Conservation (phyloP, 106 monocot species). For the Xerophyta viscosa region DNA sequence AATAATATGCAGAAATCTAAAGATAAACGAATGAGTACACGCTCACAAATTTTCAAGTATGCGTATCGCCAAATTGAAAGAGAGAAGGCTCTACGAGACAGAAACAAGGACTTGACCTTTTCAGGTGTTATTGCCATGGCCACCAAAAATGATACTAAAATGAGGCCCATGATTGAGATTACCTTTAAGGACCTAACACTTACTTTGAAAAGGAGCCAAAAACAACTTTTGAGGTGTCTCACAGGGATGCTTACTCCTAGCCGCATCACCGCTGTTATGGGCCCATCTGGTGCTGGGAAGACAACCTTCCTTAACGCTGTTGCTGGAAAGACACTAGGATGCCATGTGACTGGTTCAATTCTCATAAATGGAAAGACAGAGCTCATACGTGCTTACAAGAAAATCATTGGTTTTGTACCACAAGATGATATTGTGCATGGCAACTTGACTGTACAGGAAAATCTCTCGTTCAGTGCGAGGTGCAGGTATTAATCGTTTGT, state of each 20-base stretch:
- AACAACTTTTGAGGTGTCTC: slow-evolving; percentile 67
- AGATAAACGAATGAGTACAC: slow-evolving; percentile 70
- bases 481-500: slow-evolving; percentile 54
- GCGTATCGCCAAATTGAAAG: slow-evolving; percentile 97
- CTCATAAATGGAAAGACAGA: slow-evolving; percentile 86
- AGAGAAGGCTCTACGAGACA: slow-evolving; percentile 67
- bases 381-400: slow-evolving; percentile 76
- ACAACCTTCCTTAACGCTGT: slow-evolving; percentile 90
- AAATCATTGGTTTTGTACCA: slow-evolving; percentile 96
- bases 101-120: slow-evolving; percentile 75
- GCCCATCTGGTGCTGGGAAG: slow-evolving; percentile 95
- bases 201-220: slow-evolving; percentile 63
- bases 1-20: slow-evolving; percentile 55
- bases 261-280: slow-evolving; percentile 86
- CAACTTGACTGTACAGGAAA: slow-evolving; percentile 94
- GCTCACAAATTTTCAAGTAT: slow-evolving; percentile 84
- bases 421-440: slow-evolving; percentile 99
- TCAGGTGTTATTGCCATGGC: slow-evolving; percentile 75
- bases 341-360: slow-evolving; percentile 63
- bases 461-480: slow-evolving; percentile 96
- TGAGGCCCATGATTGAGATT: slow-evolving; percentile 63
- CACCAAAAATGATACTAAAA: slow-evolving; percentile 43
- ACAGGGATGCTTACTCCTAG: slow-evolving; percentile 87
- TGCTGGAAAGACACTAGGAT: slow-evolving; percentile 82
- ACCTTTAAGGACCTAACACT: slow-evolving; percentile 85